Conservation (phyloP, 176 grass and related monocot species). For the Aegilops tauschii region DNA sequence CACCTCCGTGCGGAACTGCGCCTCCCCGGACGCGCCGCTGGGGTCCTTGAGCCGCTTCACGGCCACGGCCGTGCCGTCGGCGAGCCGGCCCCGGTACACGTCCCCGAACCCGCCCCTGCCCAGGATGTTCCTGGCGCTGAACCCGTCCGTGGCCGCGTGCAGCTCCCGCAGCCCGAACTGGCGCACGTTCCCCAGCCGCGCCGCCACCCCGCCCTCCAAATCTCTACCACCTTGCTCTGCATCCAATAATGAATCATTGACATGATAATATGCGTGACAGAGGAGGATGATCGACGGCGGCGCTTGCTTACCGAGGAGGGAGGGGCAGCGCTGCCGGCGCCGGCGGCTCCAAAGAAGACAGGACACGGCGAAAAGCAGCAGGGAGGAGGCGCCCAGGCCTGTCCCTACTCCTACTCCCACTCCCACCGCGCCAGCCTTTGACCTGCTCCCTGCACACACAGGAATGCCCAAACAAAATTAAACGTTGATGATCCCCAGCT, state of each 20-base stretch:
- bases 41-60: conserved; percentile 93
- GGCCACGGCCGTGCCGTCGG: conserved; percentile 62
- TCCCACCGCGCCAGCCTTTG: conserved; percentile 58
- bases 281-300: too few species aligned
- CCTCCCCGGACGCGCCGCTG: conserved; percentile 26
- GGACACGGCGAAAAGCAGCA: conserved; percentile 62
- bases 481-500: conserved; percentile 27
- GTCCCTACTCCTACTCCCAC: conserved; percentile 70
- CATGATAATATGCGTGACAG: too few species aligned
- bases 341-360: conserved; percentile 58
- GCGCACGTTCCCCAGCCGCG: conserved; percentile 63
- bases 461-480: background rate
- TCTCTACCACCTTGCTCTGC: conserved; percentile 21
- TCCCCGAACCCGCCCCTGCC: conserved; percentile 89
- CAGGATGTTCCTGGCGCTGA: conserved; percentile 63
- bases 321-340: conserved; percentile 34
- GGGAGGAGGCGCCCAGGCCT: conserved; percentile 61
- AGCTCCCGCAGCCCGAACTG: conserved; percentile 77
- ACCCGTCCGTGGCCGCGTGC: conserved; percentile 74
- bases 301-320: background rate
- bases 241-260: background rate
- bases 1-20: conserved; percentile 87
- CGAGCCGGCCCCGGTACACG: conserved; percentile 69
- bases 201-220: conserved; percentile 31
- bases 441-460: conserved; percentile 32